Evolutionary conservation across 129 eudicot species (phyloP), one percentile per base, ranked within the genome.

Genomic region (Tagetes erecta): DNA sequence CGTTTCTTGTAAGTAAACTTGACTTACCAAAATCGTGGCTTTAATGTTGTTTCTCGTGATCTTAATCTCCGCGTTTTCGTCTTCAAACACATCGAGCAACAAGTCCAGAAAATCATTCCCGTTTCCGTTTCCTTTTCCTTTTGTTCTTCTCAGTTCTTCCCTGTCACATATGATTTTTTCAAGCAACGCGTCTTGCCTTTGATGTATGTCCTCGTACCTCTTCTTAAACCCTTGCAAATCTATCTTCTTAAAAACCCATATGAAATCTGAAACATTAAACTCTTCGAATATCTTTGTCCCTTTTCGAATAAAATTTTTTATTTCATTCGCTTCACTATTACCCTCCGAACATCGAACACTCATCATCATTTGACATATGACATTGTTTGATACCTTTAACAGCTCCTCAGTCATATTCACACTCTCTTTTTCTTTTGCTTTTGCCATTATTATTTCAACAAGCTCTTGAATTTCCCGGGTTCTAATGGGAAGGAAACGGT

Each of bases 1-100:
- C 27, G 27, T 20, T 20, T 20, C 27, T 20, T 20, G 4, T 55
- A 27, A 20, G 64, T 49, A 35, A 11, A 55, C n/a, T 5, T 5
- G 74, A 66, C 46, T 64, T 77, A 84, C 88, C 86, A 82, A 68
- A 80, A 87, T 70, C 64, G 83, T 63, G 52, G 88, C 91, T 38
- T 86, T 86, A 31, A 86, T 83, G 78, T 83, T 84, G 58, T 84
- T 78, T 82, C 91, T 78, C 7, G 86, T 83, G 10, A 86, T 83
- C 57, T 62, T 75, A 55, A 83, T 72, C 49, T 86, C 86, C 49
- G 87, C 60, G 33, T 81, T 75, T 3, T 30, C 74, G 57, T 81
- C 80, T 67, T 81, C 91, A 70, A 81, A 51, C 36, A 84, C 83
- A 81, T 83, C 88, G 65, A 86, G 84, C 75, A 86, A 72, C 84